A percentile compares a stretch with the other conserved stretches of the same genome.
Evolutionary conservation across 108 stramenopile genomes (phyloP).

Genomic region (Cyclotella choctawhatcheeana): DNA sequence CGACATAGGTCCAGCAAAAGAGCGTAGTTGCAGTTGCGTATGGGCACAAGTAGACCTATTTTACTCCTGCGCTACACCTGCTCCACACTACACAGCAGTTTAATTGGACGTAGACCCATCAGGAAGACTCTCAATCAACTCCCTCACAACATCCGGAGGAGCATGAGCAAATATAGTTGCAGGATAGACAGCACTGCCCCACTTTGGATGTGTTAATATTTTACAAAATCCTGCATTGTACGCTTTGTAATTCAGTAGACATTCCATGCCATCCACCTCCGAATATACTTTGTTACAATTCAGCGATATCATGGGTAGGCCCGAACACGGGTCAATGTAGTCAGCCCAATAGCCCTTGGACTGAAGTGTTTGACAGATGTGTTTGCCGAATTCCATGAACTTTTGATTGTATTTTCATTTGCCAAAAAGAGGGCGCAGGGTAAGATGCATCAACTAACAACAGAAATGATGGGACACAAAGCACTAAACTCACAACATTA

Average conservation of each 20-base stretch:
- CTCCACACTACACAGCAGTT: not conserved
- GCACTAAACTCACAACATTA: conserved; percentile 61
- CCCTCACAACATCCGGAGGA: conserved; percentile 60
- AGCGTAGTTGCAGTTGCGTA: too few relatives aligned
- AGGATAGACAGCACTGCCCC: conserved; percentile 96
- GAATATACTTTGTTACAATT: conserved; percentile 84
- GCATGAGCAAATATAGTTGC: conserved; percentile 93
- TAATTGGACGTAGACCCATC: conserved; percentile 2
- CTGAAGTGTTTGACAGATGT: conserved; percentile 63
- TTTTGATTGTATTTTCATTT: not conserved
- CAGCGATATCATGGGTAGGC: conserved; percentile 89
- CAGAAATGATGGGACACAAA: too few relatives aligned
- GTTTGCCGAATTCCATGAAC: conserved; percentile 79
- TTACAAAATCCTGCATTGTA: conserved; percentile 97
- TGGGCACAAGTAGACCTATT: too few relatives aligned
- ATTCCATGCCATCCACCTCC: conserved; percentile 95
- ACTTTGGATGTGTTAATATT: conserved; percentile 93
- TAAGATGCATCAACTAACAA: not conserved
- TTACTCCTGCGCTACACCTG: too few relatives aligned
- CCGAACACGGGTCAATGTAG: conserved; percentile 98
- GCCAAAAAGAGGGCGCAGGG: conserved; percentile 5
- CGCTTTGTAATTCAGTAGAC: conserved; percentile 84
- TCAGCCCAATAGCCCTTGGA: conserved; percentile 87
- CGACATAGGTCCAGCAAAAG: too few relatives aligned
- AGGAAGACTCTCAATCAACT: conserved; percentile 47